Conservation (phyloP, 2,329 filamentous ascomycete species). For the Hypoxylon sp. region DNA sequence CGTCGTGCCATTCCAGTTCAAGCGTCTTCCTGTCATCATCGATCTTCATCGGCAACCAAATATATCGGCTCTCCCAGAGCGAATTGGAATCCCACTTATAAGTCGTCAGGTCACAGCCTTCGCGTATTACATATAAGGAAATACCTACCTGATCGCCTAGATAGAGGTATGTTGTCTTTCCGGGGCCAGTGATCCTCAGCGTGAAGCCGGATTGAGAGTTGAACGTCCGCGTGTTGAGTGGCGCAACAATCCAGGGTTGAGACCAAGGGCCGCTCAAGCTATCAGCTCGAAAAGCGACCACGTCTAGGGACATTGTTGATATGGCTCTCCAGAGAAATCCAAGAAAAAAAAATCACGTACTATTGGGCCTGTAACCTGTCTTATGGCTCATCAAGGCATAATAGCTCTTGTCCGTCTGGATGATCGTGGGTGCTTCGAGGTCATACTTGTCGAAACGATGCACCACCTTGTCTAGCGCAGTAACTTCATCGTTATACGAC, state of each 20-base stretch:
- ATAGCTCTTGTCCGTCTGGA: constrained; percentile 71
- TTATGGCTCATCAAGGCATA: constrained; percentile 74
- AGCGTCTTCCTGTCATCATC: constrained; percentile 66
- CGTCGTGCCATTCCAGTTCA: constrained; percentile 65
- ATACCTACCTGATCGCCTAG: constrained; percentile 59
- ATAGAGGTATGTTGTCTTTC: constrained; percentile 65
- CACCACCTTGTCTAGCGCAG: constrained; percentile 64
- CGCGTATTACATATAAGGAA: not conserved
- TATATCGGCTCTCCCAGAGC: constrained; percentile 69
- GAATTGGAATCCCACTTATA: constrained; percentile 65
- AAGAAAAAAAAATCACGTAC: constrained; percentile 28
- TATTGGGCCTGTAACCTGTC: constrained; percentile 73
- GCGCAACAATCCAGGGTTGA: constrained; percentile 65
- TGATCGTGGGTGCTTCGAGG: constrained; percentile 70
- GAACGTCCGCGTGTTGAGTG: constrained; percentile 64
- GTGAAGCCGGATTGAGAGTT: constrained; percentile 67
- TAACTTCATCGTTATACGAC: constrained; percentile 65
- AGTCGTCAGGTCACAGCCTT: not conserved
- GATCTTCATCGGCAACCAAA: constrained; percentile 68
- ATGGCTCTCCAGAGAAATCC: not conserved
- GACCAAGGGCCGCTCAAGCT: constrained; percentile 65
- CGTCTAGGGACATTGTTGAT: constrained; percentile 52
- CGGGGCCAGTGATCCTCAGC: constrained; percentile 61
- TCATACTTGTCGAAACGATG: constrained; percentile 71
- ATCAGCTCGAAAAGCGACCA: constrained; percentile 68